Evolutionary conservation across 768 basidiomycete genomes (phyloP).

Genomic region (Cystobasidium tubakii): DNA sequence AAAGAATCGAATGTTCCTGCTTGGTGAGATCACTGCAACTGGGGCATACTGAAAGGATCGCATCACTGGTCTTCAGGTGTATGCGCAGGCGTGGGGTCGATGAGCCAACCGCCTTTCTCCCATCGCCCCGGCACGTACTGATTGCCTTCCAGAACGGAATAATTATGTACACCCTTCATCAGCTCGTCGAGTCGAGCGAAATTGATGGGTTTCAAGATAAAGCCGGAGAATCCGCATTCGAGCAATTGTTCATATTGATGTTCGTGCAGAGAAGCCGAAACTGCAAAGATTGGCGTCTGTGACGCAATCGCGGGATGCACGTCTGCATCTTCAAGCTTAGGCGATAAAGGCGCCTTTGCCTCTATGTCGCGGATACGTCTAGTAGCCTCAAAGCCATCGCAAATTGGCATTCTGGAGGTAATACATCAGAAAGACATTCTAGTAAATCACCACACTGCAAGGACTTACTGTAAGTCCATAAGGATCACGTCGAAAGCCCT

Average conservation of each 20-base stretch:
- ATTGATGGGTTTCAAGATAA: slow-evolving; percentile 77
- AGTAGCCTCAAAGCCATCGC: slow-evolving; percentile 68
- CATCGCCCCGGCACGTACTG: slow-evolving; percentile 31
- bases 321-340: neutral
- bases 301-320: slow-evolving; percentile 54
- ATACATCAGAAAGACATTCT: neutral
- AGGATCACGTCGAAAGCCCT: slow-evolving; percentile 64
- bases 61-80: neutral
- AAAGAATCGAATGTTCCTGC: too few species aligned
- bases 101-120: slow-evolving; percentile 35
- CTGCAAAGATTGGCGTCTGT: slow-evolving; percentile 69
- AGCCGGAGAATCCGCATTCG: slow-evolving; percentile 53
- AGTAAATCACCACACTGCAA: neutral
- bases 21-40: too few species aligned
- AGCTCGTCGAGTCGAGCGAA: slow-evolving; percentile 62
- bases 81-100: neutral
- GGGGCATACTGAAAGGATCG: neutral
- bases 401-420: slow-evolving; percentile 64
- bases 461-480: slow-evolving; percentile 70
- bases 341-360: slow-evolving; percentile 41
- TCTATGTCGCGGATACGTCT: slow-evolving; percentile 63
- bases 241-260: slow-evolving; percentile 32
- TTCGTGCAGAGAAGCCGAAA: slow-evolving; percentile 32
- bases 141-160: neutral
- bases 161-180: slow-evolving; percentile 55